Base-by-base conservation (phyloP, 108 stramenopile species). In the Aurantiochytrium sp. region DNA sequence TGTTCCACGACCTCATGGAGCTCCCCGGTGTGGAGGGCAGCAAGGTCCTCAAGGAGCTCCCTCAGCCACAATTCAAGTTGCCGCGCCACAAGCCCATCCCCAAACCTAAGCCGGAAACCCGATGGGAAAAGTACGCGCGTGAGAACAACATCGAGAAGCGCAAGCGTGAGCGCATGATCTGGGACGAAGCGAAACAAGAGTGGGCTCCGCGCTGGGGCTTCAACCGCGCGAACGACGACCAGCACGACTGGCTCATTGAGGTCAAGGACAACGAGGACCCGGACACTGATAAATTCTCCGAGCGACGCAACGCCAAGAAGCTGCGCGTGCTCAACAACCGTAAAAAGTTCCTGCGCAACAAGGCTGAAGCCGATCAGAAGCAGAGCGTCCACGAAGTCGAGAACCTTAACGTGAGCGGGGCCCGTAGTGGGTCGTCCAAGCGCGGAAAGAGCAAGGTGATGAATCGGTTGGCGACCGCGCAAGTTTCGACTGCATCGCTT, bases 111-210 rank as follows among this genome's bases (percentile, higher is more conserved):
- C 88, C 93, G 58, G 92, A 92, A 58, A 94, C 94, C 3, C 73
- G 53, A 28, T 94, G 94, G 94, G 94, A 94, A 23, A 91, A 92
- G 44, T 94, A 94, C 58, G 94, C 94, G 5, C 87, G 64, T 23
- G 94, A 94, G 59, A 94, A 94, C 87, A 94, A 94, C 49, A 94
- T 94, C 59, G 72, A 91, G 58, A 92, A 92, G 83, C 88, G 69
- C 28, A 94, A 94, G 92, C 89, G 88, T 23, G 21, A 45, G 19
- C 73, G 94, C 29, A 94, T 91, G 92, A 49, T 93, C n/a, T 94
- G 89, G 92, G 94, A 94, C 89, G 94, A 94, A 21, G 89, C 90
- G 19, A 55, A 87, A 35, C 89, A 89, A 28, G 93, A 94, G 88
- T 94, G 91, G 90, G 72, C 59, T 23, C 93, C 94, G 8, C 73